Conservation (phyloP, 805 yeast genomes). For the Jamesozyma hellenica region DNA sequence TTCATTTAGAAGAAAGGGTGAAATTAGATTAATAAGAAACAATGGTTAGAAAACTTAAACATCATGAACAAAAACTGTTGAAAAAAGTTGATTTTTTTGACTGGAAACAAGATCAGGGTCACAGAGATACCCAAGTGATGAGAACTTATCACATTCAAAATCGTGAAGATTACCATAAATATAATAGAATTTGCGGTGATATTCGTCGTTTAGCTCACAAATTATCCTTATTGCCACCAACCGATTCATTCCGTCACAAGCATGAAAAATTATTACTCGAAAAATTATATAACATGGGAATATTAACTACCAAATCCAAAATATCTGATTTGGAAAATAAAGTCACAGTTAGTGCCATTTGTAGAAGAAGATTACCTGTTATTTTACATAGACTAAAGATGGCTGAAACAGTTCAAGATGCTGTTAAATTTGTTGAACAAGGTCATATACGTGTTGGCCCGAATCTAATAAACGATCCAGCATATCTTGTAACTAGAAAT, state of each 20-base stretch:
- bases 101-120: constrained; percentile 95
- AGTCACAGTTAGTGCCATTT: constrained; percentile 82
- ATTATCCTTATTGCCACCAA: constrained; percentile 73
- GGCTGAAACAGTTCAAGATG: constrained; percentile 85
- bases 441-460: constrained; percentile 98
- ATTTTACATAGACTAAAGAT: constrained; percentile 89
- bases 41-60: constrained; percentile 83
- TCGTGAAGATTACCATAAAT: constrained; percentile 91
- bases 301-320: constrained; percentile 78
- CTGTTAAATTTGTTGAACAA: constrained; percentile 85
- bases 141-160: constrained; percentile 86
- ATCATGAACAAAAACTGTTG: constrained; percentile 89
- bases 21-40: constrained; percentile 5
- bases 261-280: constrained; percentile 85
- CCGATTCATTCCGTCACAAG: constrained; percentile 76
- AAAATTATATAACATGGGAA: constrained; percentile 81
- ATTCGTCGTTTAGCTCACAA: constrained; percentile 80
- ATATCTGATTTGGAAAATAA: constrained; percentile 87
- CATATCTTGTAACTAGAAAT: constrained; percentile 82
- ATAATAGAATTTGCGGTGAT: constrained; percentile 87
- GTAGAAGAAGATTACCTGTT: constrained; percentile 86
- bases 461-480: constrained; percentile 89
- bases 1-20: too few relatives aligned
- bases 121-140: constrained; percentile 95
- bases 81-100: constrained; percentile 94